Percentiles rank a stretch among this genome's conserved stretches.
These are phyloP conservation scores for Claviceps capensis DNA, from an alignment of 2,329 filamentous ascomycete genomes.

Conservation along the genomic window DNA sequence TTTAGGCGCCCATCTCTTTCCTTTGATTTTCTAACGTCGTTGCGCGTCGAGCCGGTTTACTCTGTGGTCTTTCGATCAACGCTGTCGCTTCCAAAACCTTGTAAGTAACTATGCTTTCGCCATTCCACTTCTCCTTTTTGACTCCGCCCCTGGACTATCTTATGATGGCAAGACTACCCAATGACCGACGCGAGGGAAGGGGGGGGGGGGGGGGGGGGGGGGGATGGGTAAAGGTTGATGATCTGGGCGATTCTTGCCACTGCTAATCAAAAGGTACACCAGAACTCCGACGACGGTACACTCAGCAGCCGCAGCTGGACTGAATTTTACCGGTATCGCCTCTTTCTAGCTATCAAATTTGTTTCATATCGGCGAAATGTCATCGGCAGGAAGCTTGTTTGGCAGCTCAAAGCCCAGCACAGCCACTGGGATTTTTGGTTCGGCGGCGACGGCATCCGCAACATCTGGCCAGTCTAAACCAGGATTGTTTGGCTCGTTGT, in stretches of 20 bases:
- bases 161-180: too few relatives aligned
- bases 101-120: conserved; percentile 13
- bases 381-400: conserved; percentile 25
- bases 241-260: background rate
- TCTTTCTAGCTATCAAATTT: conserved; percentile 15
- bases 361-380: conserved; percentile 17
- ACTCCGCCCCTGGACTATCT: too few relatives aligned
- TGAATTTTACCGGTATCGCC: conserved; percentile 22
- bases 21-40: conserved; percentile 27
- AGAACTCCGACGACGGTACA: conserved; percentile 17
- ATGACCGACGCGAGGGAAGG: too few relatives aligned
- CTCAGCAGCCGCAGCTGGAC: conserved; percentile 20
- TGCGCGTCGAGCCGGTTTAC: conserved; percentile 44
- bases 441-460: conserved; percentile 7
- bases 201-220: too few relatives aligned
- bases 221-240: too few relatives aligned
- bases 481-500: conserved; percentile 17
- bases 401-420: conserved; percentile 16
- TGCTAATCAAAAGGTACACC: background rate
- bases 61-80: conserved; percentile 49
- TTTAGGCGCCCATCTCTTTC: background rate
- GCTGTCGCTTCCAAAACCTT: conserved; percentile 42
- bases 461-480: too few relatives aligned
- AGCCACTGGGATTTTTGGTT: conserved; percentile 18
- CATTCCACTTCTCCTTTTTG: background rate